Base-by-base conservation (phyloP, 495 filamentous ascomycete genomes). In the Tuber microsphaerosporum region DNA sequence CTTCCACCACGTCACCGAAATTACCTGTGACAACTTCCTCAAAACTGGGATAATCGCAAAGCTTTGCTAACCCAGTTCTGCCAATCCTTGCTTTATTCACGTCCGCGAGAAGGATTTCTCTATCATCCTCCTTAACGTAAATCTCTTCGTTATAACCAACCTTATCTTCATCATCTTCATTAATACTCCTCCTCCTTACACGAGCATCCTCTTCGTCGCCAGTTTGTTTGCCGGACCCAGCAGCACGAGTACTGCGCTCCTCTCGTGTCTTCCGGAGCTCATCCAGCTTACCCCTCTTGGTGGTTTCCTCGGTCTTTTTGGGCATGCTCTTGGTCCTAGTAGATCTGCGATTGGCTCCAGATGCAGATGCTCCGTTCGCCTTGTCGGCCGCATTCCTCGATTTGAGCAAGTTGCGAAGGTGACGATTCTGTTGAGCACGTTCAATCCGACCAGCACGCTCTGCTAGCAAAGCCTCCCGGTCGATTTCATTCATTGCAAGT, bases 11-110 rank as follows among this genome's bases (percentile, higher is more conserved):
- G 31, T 10, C 51, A 26, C 12, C 46, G 69, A 10, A 68, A 71
- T 43, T 75, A 81, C 88, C 88, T 51, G 87, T 88, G 75, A 97
- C 90, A 43, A 90, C 88, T 45, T 93, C 87, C 26, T 94, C 91
- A 74, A 99, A 97, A 17, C 90, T 91, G 34, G 95, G 95, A 76
- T 92, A 92, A 85, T 95, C 97, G 85, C 92, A 96, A 65, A 97
- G 90, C 81, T 92, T 88, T 8, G 90, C 90, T 79, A 98, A 94
- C 79, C 92, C 91, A 76, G 85, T 89, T 46, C 96, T 89, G 34
- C 94, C 92, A 75, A 99, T 87, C 75, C 92, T 89, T 75, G 92
- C 88, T 70, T 91, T 90, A 79, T 97, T 91, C 76, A 96, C 87
- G 81, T 99, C 93, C 3, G 87, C 85, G n/a, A 97, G 86, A 17